phyloP scores from a whole-genome alignment of 2,329 filamentous ascomycete species.

The Truncatella angustata region DNA sequence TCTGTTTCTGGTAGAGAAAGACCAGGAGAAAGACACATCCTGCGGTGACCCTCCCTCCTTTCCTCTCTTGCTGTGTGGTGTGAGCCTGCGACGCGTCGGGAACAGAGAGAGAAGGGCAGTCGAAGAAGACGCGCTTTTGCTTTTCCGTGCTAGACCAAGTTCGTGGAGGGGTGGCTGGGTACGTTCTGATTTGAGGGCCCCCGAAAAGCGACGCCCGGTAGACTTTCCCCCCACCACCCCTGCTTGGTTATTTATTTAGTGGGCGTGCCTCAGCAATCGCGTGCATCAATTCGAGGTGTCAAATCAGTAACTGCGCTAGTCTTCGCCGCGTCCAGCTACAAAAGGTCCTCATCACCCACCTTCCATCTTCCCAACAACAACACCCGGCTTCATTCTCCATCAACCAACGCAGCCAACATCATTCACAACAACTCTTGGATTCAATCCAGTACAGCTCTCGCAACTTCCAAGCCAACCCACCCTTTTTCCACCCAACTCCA shows the following conservation, averaged over 20 bases:
- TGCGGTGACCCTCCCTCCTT: too few relatives aligned
- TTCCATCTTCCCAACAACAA: slow-evolving; percentile 45
- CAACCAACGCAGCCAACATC: slow-evolving; percentile 26
- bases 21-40: too few relatives aligned
- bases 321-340: slow-evolving; percentile 58
- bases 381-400: slow-evolving; percentile 34
- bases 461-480: slow-evolving; percentile 11
- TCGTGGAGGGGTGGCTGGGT: not conserved
- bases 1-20: too few relatives aligned
- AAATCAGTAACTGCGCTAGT: slow-evolving; percentile 58
- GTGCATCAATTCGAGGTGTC: slow-evolving; percentile 13
- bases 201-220: too few relatives aligned
- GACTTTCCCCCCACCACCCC: too few relatives aligned
- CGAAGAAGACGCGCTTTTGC: too few relatives aligned
- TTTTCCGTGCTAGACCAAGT: too few relatives aligned
- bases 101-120: too few relatives aligned
- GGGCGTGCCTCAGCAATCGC: slow-evolving; percentile 9
- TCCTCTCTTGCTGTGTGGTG: too few relatives aligned
- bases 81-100: too few relatives aligned
- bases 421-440: slow-evolving; percentile 19
- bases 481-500: slow-evolving; percentile 15
- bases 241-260: not conserved
- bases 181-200: too few relatives aligned
- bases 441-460: slow-evolving; percentile 20
- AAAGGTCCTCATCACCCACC: slow-evolving; percentile 55